Evolutionary conservation across 768 basidiomycete genomes (phyloP).

Genomic region (Lactifluus subvellereus): DNA sequence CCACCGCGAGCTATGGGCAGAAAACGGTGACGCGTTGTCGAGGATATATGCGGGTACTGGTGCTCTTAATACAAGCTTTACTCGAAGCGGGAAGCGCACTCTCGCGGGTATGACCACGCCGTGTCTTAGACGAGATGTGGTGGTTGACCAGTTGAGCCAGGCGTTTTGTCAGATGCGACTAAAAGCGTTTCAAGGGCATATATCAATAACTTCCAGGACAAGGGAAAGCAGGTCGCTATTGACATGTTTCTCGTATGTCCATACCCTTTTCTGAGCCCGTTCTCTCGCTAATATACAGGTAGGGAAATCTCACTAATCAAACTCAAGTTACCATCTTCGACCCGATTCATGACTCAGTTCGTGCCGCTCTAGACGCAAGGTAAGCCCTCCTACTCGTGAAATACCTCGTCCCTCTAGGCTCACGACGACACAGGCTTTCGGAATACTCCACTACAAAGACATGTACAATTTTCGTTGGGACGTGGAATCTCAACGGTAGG

Average conservation of each 20-base stretch:
- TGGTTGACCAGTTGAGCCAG: slow-evolving; percentile 32
- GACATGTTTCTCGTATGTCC: slow-evolving; percentile 84
- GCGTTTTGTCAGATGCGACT: slow-evolving; percentile 91
- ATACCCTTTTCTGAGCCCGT: neutral
- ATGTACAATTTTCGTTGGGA: slow-evolving; percentile 79
- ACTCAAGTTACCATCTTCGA: slow-evolving; percentile 87
- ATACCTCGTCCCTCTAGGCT: neutral
- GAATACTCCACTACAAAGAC: slow-evolving; percentile 80
- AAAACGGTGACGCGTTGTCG: slow-evolving; percentile 89
- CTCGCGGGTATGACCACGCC: slow-evolving; percentile 54
- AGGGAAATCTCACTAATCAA: slow-evolving; percentile 93
- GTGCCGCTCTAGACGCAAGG: slow-evolving; percentile 62
- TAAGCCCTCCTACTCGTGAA: slow-evolving; percentile 34
- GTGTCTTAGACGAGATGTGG: neutral
- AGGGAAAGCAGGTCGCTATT: slow-evolving; percentile 88
- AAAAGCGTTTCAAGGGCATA: slow-evolving; percentile 95
- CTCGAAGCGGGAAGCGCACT: slow-evolving; percentile 90
- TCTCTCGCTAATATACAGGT: neutral
- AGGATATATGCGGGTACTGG: slow-evolving; percentile 93
- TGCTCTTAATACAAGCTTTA: slow-evolving; percentile 93
- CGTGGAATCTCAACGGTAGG: slow-evolving; percentile 94
- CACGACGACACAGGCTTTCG: slow-evolving; percentile 41
- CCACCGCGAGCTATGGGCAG: slow-evolving; percentile 95
- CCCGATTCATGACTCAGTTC: slow-evolving; percentile 86
- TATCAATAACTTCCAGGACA: slow-evolving; percentile 97